Conservation (phyloP, 2,329 filamentous ascomycete genomes). For the Emmonsiellopsis sp. region DNA sequence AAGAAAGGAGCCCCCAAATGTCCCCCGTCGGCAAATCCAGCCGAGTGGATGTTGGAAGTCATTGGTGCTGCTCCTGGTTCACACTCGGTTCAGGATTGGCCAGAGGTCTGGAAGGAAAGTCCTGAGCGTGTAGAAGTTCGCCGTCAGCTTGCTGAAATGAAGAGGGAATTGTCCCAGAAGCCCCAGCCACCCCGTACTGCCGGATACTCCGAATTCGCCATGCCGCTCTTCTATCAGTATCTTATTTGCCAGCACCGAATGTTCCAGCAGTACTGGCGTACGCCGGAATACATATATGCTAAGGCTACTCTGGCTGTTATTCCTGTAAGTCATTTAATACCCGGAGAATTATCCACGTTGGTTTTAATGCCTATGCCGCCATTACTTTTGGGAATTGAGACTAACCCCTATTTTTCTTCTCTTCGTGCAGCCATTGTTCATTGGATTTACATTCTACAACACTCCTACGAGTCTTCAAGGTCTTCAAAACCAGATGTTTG, state of each 20-base stretch:
- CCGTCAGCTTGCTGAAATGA: constrained; percentile 41
- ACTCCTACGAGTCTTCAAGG: constrained; percentile 68
- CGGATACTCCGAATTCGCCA: constrained; percentile 61
- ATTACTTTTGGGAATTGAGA: neutral
- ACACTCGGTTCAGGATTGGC: constrained; percentile 45
- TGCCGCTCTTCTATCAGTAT: constrained; percentile 61
- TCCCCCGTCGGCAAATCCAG: constrained; percentile 57
- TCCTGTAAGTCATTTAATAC: constrained; percentile 25
- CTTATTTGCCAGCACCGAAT: constrained; percentile 61
- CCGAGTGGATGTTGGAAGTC: constrained; percentile 63
- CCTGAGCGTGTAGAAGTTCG: constrained; percentile 43
- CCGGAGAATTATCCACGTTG: neutral
- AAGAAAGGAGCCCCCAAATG: constrained; percentile 56
- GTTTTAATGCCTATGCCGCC: neutral
- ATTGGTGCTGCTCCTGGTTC: constrained; percentile 53
- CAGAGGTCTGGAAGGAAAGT: constrained; percentile 47
- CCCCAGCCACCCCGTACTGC: constrained; percentile 5
- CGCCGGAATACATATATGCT: constrained; percentile 79
- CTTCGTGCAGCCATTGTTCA: constrained; percentile 51
- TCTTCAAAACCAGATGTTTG: constrained; percentile 83
- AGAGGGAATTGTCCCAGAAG: constrained; percentile 34
- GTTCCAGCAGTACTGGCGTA: constrained; percentile 89
- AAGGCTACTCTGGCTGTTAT: constrained; percentile 61
- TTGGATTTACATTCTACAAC: constrained; percentile 75
- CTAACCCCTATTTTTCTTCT: neutral